These are phyloP conservation scores for Hypoxylon sp. DNA, from an alignment of 2,329 filamentous ascomycete species.

Conservation along the genomic window DNA sequence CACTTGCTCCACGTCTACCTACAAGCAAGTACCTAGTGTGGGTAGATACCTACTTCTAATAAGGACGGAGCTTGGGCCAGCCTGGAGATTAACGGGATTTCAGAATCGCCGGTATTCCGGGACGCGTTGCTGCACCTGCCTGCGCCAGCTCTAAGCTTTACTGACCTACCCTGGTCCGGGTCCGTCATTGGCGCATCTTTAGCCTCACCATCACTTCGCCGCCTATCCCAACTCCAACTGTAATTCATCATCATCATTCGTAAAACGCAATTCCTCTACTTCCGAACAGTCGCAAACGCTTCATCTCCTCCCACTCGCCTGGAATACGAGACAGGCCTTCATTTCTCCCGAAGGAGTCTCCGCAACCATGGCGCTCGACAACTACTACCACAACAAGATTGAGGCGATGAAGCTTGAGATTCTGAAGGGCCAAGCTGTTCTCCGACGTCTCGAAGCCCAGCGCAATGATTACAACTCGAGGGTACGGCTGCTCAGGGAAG, in stretches of 20 bases:
- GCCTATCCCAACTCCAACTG: constrained; percentile 23
- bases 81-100: constrained; percentile 36
- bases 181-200: constrained; percentile 39
- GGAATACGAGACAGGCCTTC: constrained; percentile 30
- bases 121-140: constrained; percentile 49
- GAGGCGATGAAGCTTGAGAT: constrained; percentile 99
- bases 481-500: constrained; percentile 92
- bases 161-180: constrained; percentile 24
- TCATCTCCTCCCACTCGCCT: neutral
- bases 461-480: constrained; percentile 99
- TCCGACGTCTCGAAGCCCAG: constrained; percentile 95
- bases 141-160: constrained; percentile 31
- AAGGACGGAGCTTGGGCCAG: neutral
- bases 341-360: constrained; percentile 43
- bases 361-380: constrained; percentile 94
- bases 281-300: constrained; percentile 7
- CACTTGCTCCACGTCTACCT: constrained; percentile 9
- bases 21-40: neutral
- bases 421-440: constrained; percentile 95
- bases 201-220: constrained; percentile 33
- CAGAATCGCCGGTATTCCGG: constrained; percentile 45
- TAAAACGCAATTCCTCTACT: neutral
- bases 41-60: neutral
- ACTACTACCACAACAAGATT: constrained; percentile 99
- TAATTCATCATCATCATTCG: constrained; percentile 22